Conservation (phyloP, 805 yeast genomes). For the Myxozyma mucilagina region DNA sequence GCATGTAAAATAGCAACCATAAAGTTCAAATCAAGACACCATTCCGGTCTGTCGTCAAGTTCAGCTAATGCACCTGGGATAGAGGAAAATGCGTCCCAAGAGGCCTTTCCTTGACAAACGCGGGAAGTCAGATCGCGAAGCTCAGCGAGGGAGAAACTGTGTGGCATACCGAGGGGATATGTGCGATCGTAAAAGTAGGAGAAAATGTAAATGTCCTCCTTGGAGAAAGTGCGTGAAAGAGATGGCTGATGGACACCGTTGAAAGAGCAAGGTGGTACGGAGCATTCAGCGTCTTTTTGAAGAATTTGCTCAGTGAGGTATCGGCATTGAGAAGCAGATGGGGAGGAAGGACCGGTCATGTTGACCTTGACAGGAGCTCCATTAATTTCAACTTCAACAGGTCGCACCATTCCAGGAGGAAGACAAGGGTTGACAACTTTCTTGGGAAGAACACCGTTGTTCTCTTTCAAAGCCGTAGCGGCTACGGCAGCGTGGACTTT, state of each 20-base stretch:
- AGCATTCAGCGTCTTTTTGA: constrained; percentile 80
- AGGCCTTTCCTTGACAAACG: constrained; percentile 80
- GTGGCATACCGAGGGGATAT: constrained; percentile 91
- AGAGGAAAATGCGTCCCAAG: constrained; percentile 71
- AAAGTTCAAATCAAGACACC: constrained; percentile 92
- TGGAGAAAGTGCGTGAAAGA: constrained; percentile 70
- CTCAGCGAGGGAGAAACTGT: constrained; percentile 81
- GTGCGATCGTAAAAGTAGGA: constrained; percentile 96
- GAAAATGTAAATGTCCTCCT: constrained; percentile 79
- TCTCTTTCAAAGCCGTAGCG: constrained; percentile 38
- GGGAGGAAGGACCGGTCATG: constrained; percentile 62
- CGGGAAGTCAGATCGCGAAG: constrained; percentile 74
- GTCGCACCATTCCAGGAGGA: constrained; percentile 67
- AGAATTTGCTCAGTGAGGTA: constrained; percentile 76
- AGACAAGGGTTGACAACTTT: constrained; percentile 77
- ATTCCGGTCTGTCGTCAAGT: constrained; percentile 77
- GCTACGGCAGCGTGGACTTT: constrained; percentile 70
- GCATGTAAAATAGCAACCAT: constrained; percentile 87
- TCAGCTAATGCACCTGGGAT: constrained; percentile 66
- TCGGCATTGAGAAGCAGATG: constrained; percentile 85
- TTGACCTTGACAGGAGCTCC: constrained; percentile 49
- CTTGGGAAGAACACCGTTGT: constrained; percentile 12
- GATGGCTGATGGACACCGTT: constrained; percentile 98
- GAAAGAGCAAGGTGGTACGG: constrained; percentile 82
- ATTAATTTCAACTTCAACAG: constrained; percentile 58